Conservation (phyloP, 2,329 filamentous ascomycete genomes). For the Periconia sp. region DNA sequence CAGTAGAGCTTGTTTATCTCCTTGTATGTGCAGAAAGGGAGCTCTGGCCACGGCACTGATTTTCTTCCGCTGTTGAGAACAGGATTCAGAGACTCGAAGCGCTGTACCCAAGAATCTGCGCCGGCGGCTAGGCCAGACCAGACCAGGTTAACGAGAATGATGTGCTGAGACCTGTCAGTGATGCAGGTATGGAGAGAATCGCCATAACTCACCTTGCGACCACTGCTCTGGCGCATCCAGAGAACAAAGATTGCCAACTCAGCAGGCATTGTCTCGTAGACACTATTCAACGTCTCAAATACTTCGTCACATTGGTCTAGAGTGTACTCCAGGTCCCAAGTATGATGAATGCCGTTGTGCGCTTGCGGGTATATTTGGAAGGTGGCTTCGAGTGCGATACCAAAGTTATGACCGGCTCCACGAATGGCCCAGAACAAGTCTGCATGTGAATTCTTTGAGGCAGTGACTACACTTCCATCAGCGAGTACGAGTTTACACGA, state of each 20-base stretch:
- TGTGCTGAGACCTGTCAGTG: background rate
- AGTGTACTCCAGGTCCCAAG: background rate
- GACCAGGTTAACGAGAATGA: background rate
- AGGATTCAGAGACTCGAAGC: background rate
- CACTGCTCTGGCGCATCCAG: background rate
- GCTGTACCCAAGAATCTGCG: background rate
- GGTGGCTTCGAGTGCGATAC: constrained; percentile 21
- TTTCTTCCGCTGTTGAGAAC: background rate
- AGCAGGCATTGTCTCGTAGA: background rate
- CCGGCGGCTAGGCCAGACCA: background rate
- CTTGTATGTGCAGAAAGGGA: too few relatives aligned
- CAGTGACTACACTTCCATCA: constrained; percentile 28
- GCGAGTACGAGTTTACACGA: constrained; percentile 24
- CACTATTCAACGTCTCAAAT: background rate
- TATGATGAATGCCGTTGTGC: background rate
- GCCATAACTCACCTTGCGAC: background rate
- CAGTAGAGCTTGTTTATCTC: too few relatives aligned
- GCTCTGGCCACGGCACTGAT: background rate
- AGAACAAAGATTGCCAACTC: background rate
- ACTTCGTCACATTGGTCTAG: background rate
- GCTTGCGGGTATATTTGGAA: background rate
- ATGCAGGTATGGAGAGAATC: background rate
- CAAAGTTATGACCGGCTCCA: constrained; percentile 39
- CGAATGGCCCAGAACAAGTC: constrained; percentile 41
- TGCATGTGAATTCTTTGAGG: constrained; percentile 24